Evolutionary conservation across 129 eudicot species (phyloP).

Genomic region (Chrysanthemum makinoi): DNA sequence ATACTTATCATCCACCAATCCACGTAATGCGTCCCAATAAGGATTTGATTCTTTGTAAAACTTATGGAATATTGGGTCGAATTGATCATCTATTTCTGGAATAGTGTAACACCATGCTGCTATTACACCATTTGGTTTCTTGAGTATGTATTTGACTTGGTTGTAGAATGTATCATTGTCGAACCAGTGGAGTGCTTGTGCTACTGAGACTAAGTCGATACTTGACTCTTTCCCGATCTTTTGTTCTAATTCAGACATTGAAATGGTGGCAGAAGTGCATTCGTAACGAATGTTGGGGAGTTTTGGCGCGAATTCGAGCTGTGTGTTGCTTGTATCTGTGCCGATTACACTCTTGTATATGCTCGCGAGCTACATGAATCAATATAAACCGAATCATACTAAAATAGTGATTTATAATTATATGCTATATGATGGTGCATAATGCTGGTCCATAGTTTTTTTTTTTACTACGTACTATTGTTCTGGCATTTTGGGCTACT

Average conservation of each 20-base stretch:
- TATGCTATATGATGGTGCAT: too few relatives aligned
- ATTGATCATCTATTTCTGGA: conserved; percentile 36
- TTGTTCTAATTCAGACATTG: conserved; percentile 36
- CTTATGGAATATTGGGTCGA: conserved; percentile 36
- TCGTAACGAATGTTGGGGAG: conserved; percentile 62
- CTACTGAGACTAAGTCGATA: conserved; percentile 59
- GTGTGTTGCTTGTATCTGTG: conserved; percentile 75
- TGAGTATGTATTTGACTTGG: conserved; percentile 54
- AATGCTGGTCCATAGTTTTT: too few relatives aligned
- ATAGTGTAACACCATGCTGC: conserved; percentile 81
- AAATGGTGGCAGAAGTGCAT: conserved; percentile 43
- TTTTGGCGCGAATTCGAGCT: conserved; percentile 68
- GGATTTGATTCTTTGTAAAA: conserved; percentile 40
- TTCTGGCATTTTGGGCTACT: too few relatives aligned
- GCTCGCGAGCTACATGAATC: conserved; percentile 46
- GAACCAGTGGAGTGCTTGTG: conserved; percentile 84
- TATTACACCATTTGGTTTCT: conserved; percentile 69
- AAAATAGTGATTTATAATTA: too few relatives aligned
- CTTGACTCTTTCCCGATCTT: conserved; percentile 37
- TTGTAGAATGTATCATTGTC: conserved; percentile 51
- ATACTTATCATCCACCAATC: conserved; percentile 52
- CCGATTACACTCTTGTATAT: conserved; percentile 62
- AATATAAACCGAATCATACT: background rate
- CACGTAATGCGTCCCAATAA: conserved; percentile 41
- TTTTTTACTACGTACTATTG: too few relatives aligned